Evolutionary conservation across 2,329 filamentous ascomycete species (phyloP), one percentile per base, ranked within the genome.

Genomic region (Phyllosticta capitalensis): DNA sequence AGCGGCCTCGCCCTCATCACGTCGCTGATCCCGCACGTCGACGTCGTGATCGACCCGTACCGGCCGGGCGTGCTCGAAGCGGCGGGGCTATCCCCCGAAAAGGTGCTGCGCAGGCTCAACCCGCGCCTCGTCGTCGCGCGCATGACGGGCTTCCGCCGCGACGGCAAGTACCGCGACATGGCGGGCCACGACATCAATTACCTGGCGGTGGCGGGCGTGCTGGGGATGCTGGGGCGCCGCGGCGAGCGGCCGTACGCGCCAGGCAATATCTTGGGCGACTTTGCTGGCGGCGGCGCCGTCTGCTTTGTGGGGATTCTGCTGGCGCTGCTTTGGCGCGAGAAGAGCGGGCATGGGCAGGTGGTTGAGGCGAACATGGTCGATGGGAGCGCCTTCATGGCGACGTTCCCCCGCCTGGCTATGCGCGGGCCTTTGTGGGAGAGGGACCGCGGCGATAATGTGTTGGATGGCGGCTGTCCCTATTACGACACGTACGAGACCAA

Each of bases 291-390:
- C 20, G 92, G 92, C 33, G 86, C 88, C 0, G 85, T 85, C 64
- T 85, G 94, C 50, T 90, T 94, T 67, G 78, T 91, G 61, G 92
- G 92, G 0, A 84, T 97, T 4, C 72, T 96, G 59, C 78, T 96
- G 20, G 92, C 94, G 0, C 73, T 97, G 61, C 67, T 95, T 9
- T 80, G 84, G 14, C 78, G 90, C 33, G 76, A 79, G 54, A 75
- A 73, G 51, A 85, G 79, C 0, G 90, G 90, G 0, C 76, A 75
- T 1, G 92, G 92, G 0, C 92, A 96, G 74, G 86, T 96, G 12
- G 91, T 97, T 9, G 90, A 96, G 75, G 90, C 89, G 17, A 96
- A 95, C 72, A 97, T 97, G 92, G 92, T 96, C 12, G 92, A 97
- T 75, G 92, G 92, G 9, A 83, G 82, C 21, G 83, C 85, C 38